phyloP scores from a whole-genome alignment of 1,284 basidiomycete species.

The Athelia sp. region DNA sequence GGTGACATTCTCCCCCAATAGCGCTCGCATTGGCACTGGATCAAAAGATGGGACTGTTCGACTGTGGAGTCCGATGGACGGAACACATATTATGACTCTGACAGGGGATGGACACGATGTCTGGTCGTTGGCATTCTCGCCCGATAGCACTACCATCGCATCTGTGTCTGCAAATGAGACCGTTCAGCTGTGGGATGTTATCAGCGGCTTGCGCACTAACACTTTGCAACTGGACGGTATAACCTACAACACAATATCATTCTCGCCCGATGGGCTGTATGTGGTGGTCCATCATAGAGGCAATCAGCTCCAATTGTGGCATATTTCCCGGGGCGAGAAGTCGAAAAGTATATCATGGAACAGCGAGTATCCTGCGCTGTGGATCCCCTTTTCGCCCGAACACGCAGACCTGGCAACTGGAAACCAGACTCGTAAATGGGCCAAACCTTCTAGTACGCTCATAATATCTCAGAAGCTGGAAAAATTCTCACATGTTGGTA shows the following conservation, averaged over 20 bases:
- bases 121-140: not conserved
- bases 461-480: not conserved
- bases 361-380: too few species aligned
- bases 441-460: not conserved
- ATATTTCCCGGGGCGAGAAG: too few species aligned
- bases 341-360: too few species aligned
- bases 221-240: too few species aligned
- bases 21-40: slow-evolving; percentile 9
- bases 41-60: slow-evolving; percentile 10
- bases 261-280: too few species aligned
- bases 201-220: too few species aligned
- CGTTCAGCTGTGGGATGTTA: too few species aligned
- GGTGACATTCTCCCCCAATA: slow-evolving; percentile 14
- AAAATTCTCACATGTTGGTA: not conserved
- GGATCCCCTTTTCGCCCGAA: too few species aligned
- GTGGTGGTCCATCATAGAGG: too few species aligned
- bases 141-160: not conserved
- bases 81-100: not conserved
- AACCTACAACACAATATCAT: too few species aligned
- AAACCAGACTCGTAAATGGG: not conserved
- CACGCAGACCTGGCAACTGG: not conserved
- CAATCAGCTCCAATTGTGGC: too few species aligned
- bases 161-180: not conserved
- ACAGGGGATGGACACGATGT: not conserved
- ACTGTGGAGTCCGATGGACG: slow-evolving; percentile 11